A percentile compares a stretch with the other conserved stretches of the same genome.
Conservation (phyloP, 495 filamentous ascomycete species). For the Xylaria grammica region DNA sequence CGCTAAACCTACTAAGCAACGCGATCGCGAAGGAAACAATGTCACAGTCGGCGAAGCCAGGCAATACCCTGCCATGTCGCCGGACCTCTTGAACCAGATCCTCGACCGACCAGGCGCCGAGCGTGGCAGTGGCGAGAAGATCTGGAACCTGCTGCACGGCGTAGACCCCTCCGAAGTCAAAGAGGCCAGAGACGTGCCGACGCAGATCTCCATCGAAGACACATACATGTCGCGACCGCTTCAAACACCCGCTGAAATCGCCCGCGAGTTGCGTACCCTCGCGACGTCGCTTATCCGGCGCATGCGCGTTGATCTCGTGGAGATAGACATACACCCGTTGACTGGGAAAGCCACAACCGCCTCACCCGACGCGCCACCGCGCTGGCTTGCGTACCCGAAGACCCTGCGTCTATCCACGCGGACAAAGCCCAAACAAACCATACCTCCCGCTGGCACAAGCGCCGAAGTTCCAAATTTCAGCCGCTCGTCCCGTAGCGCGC, state of each 20-base stretch:
- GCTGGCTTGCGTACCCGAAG: slow-evolving; percentile 50
- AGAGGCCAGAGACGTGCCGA: slow-evolving; percentile 72
- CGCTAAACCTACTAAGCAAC: slow-evolving; percentile 46
- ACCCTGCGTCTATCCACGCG: slow-evolving; percentile 82
- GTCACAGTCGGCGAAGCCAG: slow-evolving; percentile 73
- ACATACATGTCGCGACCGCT: slow-evolving; percentile 69
- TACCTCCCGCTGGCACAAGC: slow-evolving; percentile 32
- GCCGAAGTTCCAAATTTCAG: slow-evolving; percentile 41
- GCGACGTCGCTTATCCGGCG: slow-evolving; percentile 73
- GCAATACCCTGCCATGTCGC: slow-evolving; percentile 61
- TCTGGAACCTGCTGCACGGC: slow-evolving; percentile 67
- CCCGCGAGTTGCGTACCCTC: slow-evolving; percentile 65
- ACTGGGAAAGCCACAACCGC: not conserved
- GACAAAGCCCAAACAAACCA: slow-evolving; percentile 59
- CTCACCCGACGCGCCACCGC: slow-evolving; percentile 13
- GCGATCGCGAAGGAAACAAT: slow-evolving; percentile 50
- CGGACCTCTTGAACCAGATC: slow-evolving; percentile 64
- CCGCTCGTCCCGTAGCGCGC: slow-evolving; percentile 71
- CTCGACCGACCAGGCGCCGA: slow-evolving; percentile 71
- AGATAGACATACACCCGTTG: slow-evolving; percentile 43
- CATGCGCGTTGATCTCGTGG: slow-evolving; percentile 76
- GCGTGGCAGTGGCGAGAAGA: slow-evolving; percentile 67
- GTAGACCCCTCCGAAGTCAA: slow-evolving; percentile 70
- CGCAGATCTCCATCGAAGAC: slow-evolving; percentile 94
- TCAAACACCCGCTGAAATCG: slow-evolving; percentile 62